Percentiles rank a stretch among this genome's conserved stretches.
phyloP scores from a whole-genome alignment of 2,329 filamentous ascomycete species.

The Xylariaceae sp. region DNA sequence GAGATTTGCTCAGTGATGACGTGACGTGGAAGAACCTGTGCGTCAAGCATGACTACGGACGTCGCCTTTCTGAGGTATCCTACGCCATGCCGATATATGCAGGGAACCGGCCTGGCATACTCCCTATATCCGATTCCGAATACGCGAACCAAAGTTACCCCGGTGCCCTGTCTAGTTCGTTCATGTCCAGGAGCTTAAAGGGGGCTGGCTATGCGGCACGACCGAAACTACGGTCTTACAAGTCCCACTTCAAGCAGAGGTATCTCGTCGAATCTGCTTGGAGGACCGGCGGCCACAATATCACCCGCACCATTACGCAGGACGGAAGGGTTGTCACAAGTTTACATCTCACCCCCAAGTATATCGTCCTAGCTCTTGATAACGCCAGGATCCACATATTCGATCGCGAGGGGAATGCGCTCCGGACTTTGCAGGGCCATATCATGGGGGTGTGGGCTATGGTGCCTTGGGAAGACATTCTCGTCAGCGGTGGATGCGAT shows the following conservation, averaged over 20 bases:
- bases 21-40: constrained; percentile 98
- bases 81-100: constrained; percentile 30
- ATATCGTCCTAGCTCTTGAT: constrained; percentile 95
- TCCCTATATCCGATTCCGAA: constrained; percentile 31
- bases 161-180: constrained; percentile 34
- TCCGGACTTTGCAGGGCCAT: constrained; percentile 87
- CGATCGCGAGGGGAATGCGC: constrained; percentile 80
- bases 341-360: constrained; percentile 86
- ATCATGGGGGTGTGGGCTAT: constrained; percentile 99
- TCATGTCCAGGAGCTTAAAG: constrained; percentile 51
- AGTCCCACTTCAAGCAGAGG: constrained; percentile 94
- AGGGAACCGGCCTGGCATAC: constrained; percentile 28
- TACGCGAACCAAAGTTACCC: constrained; percentile 40
- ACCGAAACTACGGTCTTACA: constrained; percentile 74
- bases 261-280: constrained; percentile 97
- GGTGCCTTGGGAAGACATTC: constrained; percentile 93
- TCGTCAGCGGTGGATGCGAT: constrained; percentile 95
- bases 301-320: constrained; percentile 83
- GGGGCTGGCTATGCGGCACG: constrained; percentile 39
- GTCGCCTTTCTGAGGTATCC: constrained; percentile 49
- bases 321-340: constrained; percentile 97
- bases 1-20: constrained; percentile 88
- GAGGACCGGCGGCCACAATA: constrained; percentile 83
- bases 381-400: constrained; percentile 99
- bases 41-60: constrained; percentile 85